phyloP scores from a whole-genome alignment of 805 yeast species.

The Cyberlindnera xylosilytica region DNA sequence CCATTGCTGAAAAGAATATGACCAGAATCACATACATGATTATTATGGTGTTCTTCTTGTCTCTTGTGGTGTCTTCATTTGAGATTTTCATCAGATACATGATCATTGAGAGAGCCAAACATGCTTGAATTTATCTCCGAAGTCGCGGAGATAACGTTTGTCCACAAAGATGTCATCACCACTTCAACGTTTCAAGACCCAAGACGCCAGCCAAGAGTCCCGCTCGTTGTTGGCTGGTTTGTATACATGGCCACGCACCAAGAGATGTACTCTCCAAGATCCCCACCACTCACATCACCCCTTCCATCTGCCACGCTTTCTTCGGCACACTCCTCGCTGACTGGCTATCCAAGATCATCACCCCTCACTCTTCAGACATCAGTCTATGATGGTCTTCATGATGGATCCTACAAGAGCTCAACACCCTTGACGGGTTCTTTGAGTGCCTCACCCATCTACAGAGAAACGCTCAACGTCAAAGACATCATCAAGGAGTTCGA shows the following conservation, averaged over 20 bases:
- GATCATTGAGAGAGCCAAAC: constrained; percentile 33
- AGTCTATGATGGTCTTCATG: constrained; percentile 3
- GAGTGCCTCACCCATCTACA: neutral
- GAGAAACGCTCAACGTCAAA: neutral
- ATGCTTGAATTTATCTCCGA: neutral
- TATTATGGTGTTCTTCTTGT: constrained; percentile 73
- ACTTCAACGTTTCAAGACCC: no score
- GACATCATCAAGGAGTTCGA: constrained; percentile 8
- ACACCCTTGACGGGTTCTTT: neutral
- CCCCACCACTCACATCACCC: neutral
- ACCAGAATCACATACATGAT: constrained; percentile 89
- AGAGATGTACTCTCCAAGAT: no score
- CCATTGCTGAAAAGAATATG: constrained; percentile 90
- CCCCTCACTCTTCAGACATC: constrained; percentile 4
- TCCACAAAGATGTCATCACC: neutral
- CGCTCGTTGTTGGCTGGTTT: no score
- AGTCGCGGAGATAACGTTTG: neutral
- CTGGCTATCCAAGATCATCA: no score
- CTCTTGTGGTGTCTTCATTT: constrained; percentile 70
- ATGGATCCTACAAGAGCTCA: constrained; percentile 3
- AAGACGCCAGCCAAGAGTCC: no score
- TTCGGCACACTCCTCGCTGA: neutral
- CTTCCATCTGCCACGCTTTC: neutral
- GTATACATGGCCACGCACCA: no score
- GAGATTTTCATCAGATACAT: constrained; percentile 63